Base-by-base conservation (phyloP, 331 rosid species). In the Acacia pycnantha region DNA sequence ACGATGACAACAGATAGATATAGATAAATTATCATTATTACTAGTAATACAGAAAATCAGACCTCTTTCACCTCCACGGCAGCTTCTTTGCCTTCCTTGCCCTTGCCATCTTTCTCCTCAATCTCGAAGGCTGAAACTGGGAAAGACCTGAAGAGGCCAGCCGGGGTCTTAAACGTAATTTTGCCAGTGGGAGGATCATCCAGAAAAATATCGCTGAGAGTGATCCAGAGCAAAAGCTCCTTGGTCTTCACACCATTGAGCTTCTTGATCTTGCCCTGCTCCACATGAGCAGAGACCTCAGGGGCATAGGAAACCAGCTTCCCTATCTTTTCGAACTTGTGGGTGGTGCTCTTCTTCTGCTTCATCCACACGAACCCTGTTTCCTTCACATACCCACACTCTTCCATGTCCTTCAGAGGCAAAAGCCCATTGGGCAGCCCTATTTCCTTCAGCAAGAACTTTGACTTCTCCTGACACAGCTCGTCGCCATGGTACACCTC, bases 291-390 rank as follows among this genome's bases (percentile, higher is more conserved):
- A 1, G 98, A 90, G 66, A 96, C 97, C 61, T 94, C 98, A 18
- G 95, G 41, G 18, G 89, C 97, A 64, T 92, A 96, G 2, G 86
- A 59, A 9, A 84, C 93, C 13, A 80, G 87, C 90, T 77, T 94
- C 80, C 92, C 97, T 69, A 96, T 83, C 88, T 94, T 90, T 2
- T 94, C 90, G 66, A 94, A 96, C 84, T 90, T 92, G 97, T 96
- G 99, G 77, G 83, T 90, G 8, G 11, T 29, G 85, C 70, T 83
- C 82, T 88, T 89, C 80, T 90, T 92, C 90, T 95, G 98, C 89
- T 86, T 95, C 26, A 95, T 89, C 99, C 99, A 95, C 71, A 95
- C 97, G 24, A 90, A 93, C 1, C 99, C 99, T 2, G 94, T 93
- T 4, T 95, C 99, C 26, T 78, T 88, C 22, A 92, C 85, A 31